These are phyloP conservation scores for Wakefieldia striispora DNA, from an alignment of 768 basidiomycete species.

Conservation along the genomic window DNA sequence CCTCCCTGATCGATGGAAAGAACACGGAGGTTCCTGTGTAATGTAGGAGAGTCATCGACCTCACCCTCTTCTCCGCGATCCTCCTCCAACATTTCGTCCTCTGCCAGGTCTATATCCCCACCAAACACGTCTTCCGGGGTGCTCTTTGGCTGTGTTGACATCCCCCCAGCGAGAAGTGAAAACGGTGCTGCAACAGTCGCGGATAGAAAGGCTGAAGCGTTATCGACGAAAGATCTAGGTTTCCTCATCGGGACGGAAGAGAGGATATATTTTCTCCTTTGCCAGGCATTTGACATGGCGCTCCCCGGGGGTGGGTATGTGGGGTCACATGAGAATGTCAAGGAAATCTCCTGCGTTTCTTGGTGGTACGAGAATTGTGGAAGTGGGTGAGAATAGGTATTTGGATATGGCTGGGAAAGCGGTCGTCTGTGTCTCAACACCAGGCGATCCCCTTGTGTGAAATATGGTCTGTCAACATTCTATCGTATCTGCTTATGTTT, in stretches of 20 bases:
- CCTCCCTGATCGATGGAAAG: slow-evolving; percentile 47
- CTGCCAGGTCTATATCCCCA: slow-evolving; percentile 67
- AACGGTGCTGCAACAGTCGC: slow-evolving; percentile 60
- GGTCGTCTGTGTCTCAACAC: slow-evolving; percentile 79
- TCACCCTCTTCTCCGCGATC: slow-evolving; percentile 78
- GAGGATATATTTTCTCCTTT: slow-evolving; percentile 57
- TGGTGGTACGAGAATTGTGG: slow-evolving; percentile 64
- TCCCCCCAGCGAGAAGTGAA: slow-evolving; percentile 45
- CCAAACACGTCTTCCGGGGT: slow-evolving; percentile 68
- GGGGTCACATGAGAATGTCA: slow-evolving; percentile 63
- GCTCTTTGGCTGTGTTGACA: slow-evolving; percentile 34
- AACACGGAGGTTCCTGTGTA: slow-evolving; percentile 53
- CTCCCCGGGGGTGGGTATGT: slow-evolving; percentile 46
- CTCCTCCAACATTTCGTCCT: slow-evolving; percentile 77
- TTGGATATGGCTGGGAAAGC: slow-evolving; percentile 74
- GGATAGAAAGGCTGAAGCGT: slow-evolving; percentile 65
- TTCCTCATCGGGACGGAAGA: slow-evolving; percentile 65
- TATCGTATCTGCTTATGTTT: background rate
- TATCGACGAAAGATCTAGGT: slow-evolving; percentile 66
- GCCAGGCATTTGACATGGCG: slow-evolving; percentile 48
- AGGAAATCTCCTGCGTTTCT: slow-evolving; percentile 55
- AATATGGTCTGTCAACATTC: slow-evolving; percentile 6
- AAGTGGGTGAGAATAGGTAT: slow-evolving; percentile 70
- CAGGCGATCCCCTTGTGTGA: slow-evolving; percentile 52
- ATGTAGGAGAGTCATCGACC: slow-evolving; percentile 68